Evolutionary conservation across 2,329 filamentous ascomycete genomes (phyloP).

Genomic region (Diaporthe vexans): DNA sequence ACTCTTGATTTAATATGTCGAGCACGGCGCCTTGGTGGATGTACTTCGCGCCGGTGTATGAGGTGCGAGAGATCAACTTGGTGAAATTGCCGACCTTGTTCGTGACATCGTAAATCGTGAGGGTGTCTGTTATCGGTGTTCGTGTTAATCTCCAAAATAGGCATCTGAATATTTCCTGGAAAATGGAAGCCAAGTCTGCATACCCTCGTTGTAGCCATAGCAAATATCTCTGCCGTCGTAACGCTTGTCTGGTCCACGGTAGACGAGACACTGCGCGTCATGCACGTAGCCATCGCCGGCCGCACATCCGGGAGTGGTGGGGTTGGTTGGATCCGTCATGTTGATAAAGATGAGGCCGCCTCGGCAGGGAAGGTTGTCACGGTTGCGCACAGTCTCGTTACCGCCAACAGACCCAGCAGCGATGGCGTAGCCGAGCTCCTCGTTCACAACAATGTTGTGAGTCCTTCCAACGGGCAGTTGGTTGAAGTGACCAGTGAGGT

Average conservation of each 20-base stretch:
- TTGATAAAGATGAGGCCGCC: conserved; percentile 71
- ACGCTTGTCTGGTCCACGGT: conserved; percentile 61
- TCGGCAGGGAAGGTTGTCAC: conserved; percentile 51
- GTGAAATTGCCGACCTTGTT: conserved; percentile 58
- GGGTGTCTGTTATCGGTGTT: background rate
- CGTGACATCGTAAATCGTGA: conserved; percentile 68
- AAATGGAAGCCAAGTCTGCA: background rate
- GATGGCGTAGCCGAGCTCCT: conserved; percentile 58
- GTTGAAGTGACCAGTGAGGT: conserved; percentile 57
- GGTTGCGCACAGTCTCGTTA: conserved; percentile 49
- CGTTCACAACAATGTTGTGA: conserved; percentile 63
- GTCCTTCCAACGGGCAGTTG: conserved; percentile 58
- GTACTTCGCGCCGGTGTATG: conserved; percentile 69
- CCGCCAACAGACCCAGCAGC: conserved; percentile 60
- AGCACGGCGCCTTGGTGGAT: conserved; percentile 71
- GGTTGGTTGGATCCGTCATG: conserved; percentile 66
- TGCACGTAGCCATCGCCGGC: conserved; percentile 71
- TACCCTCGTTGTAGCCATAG: conserved; percentile 52
- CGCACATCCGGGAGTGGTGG: conserved; percentile 66
- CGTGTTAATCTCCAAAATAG: background rate
- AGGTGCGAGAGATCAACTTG: conserved; percentile 65
- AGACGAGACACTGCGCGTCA: conserved; percentile 71
- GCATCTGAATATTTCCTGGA: background rate
- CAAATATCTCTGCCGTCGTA: conserved; percentile 64
- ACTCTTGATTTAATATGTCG: conserved; percentile 59